phyloP scores from a whole-genome alignment of 371 early-diverging fungal species.

The Apophysomyces variabilis region DNA sequence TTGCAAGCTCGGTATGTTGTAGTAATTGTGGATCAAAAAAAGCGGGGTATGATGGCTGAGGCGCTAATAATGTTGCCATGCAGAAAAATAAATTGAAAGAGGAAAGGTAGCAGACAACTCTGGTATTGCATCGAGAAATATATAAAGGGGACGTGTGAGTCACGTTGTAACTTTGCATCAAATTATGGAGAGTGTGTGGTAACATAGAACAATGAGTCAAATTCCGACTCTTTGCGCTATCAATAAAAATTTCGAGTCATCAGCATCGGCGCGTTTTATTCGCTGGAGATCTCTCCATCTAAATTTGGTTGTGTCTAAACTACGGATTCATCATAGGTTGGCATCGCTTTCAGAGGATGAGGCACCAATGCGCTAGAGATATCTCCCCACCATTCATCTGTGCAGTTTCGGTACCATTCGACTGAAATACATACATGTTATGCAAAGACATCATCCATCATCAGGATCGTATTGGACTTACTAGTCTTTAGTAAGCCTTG shows the following conservation, averaged over 20 bases:
- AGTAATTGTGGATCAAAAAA: background rate
- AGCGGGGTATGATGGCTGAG: background rate
- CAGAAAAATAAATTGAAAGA: background rate
- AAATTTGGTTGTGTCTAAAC: conserved; percentile 2
- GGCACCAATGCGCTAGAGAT: conserved; percentile 54
- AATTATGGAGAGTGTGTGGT: background rate
- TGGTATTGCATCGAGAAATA: background rate
- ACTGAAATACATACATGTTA: conserved; percentile 31
- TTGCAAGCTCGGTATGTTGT: background rate
- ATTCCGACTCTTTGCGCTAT: conserved; percentile 9
- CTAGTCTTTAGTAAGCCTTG: conserved; percentile 76
- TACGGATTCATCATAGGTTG: conserved; percentile 30
- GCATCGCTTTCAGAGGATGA: conserved; percentile 59
- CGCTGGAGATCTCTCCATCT: conserved; percentile 4
- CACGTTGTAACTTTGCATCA: background rate
- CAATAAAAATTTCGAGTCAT: conserved; percentile 7
- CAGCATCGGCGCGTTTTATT: conserved; percentile 8
- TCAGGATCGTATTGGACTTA: conserved; percentile 34
- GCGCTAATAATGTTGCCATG: conserved; percentile 1
- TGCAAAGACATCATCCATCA: too few species aligned
- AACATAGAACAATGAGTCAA: conserved; percentile 9
- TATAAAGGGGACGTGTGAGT: background rate
- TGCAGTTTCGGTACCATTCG: conserved; percentile 65
- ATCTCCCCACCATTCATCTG: conserved; percentile 70
- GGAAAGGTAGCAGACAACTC: background rate